Percentiles rank a stretch among this genome's conserved stretches.
Evolutionary conservation across 306 rosid species (phyloP).

Genomic region (Sphenostylis stenocarpa): DNA sequence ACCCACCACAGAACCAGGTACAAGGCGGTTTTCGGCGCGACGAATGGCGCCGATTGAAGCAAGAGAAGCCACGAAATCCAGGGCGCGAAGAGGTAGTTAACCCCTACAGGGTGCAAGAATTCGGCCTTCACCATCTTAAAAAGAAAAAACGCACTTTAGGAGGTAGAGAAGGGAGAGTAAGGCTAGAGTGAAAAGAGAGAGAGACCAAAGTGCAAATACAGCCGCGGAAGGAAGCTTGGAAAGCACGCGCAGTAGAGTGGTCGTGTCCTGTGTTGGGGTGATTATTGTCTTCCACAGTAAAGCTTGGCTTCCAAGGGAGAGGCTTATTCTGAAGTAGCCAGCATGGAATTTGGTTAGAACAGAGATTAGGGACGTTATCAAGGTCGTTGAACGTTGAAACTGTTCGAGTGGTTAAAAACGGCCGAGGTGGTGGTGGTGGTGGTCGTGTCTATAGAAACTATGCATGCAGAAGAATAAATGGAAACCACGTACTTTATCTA

Average conservation of each 20-base stretch:
- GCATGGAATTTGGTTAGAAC: slow-evolving; percentile 56
- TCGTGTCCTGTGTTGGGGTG: slow-evolving; percentile 22
- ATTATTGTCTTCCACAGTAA: slow-evolving; percentile 51
- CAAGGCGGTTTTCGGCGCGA: slow-evolving; percentile 15
- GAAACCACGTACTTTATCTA: too few relatives aligned
- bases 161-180: slow-evolving; percentile 57
- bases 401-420: neutral
- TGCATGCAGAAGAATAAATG: too few relatives aligned
- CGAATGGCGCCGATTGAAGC: slow-evolving; percentile 53
- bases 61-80: slow-evolving; percentile 63
- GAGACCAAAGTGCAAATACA: slow-evolving; percentile 44
- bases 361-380: slow-evolving; percentile 25
- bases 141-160: slow-evolving; percentile 48
- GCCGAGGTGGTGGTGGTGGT: too few relatives aligned
- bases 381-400: neutral
- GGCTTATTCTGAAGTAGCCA: slow-evolving; percentile 68
- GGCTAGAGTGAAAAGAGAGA: slow-evolving; percentile 35
- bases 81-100: slow-evolving; percentile 63
- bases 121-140: slow-evolving; percentile 60
- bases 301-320: slow-evolving; percentile 63
- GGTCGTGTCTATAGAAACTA: too few relatives aligned
- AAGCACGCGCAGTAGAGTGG: slow-evolving; percentile 1
- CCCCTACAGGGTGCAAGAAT: slow-evolving; percentile 60
- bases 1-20: slow-evolving; percentile 52
- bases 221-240: slow-evolving; percentile 34